Conservation (phyloP, 2,329 filamentous ascomycete species). For the Colletotrichum theobromicola region DNA sequence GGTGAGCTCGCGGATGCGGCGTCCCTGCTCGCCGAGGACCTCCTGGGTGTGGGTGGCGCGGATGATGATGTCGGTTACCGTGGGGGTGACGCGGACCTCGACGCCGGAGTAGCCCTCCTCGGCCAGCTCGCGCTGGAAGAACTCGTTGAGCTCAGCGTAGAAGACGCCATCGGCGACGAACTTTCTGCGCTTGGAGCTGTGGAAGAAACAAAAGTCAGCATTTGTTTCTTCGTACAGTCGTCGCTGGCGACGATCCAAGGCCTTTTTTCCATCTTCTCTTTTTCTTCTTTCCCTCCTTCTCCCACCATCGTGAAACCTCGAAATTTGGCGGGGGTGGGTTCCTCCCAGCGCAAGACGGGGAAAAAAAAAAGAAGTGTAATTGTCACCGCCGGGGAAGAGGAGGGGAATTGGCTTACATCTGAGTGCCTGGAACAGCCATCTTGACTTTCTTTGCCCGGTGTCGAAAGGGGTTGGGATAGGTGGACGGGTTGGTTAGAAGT, state of each 20-base stretch:
- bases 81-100: slow-evolving; percentile 99
- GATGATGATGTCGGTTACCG: slow-evolving; percentile 99
- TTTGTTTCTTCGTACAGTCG: neutral
- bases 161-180: slow-evolving; percentile 99
- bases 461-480: slow-evolving; percentile 24
- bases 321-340: neutral
- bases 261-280: neutral
- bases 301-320: neutral
- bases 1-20: slow-evolving; percentile 99
- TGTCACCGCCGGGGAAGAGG: neutral
- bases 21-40: slow-evolving; percentile 99
- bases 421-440: slow-evolving; percentile 66
- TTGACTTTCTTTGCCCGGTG: slow-evolving; percentile 44
- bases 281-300: neutral
- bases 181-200: slow-evolving; percentile 90
- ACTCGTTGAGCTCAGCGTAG: slow-evolving; percentile 99
- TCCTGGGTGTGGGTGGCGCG: slow-evolving; percentile 99
- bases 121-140: slow-evolving; percentile 99
- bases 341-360: neutral
- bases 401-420: slow-evolving; percentile 58
- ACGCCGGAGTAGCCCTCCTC: slow-evolving; percentile 99
- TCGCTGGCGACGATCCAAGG: neutral
- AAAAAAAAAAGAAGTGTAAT: neutral
- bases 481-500: slow-evolving; percentile 38
- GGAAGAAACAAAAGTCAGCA: slow-evolving; percentile 21